phyloP scores from a whole-genome alignment of 2,329 filamentous ascomycete species.

The Lachnellula arida region DNA sequence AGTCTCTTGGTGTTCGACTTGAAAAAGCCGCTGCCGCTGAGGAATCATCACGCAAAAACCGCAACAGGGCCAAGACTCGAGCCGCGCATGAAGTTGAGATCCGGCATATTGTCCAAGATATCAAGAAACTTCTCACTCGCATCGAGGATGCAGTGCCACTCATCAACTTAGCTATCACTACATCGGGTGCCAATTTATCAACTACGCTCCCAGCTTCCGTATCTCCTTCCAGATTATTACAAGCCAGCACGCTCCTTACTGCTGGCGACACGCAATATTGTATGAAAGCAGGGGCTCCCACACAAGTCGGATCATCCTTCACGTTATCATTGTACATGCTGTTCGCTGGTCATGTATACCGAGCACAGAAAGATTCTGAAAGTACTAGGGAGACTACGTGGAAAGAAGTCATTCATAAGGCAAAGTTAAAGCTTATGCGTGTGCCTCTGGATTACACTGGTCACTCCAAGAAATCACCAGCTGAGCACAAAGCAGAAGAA shows the following conservation, averaged over 20 bases:
- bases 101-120: slow-evolving; percentile 65
- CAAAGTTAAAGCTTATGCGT: slow-evolving; percentile 64
- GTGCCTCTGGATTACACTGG: slow-evolving; percentile 20
- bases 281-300: slow-evolving; percentile 54
- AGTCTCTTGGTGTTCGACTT: slow-evolving; percentile 70
- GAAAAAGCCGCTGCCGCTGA: slow-evolving; percentile 63
- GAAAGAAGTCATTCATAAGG: slow-evolving; percentile 97
- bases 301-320: slow-evolving; percentile 85
- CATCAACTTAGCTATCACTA: slow-evolving; percentile 89
- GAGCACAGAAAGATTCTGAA: slow-evolving; percentile 35
- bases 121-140: slow-evolving; percentile 66
- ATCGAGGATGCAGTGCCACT: slow-evolving; percentile 91
- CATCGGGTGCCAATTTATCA: slow-evolving; percentile 82
- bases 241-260: slow-evolving; percentile 87
- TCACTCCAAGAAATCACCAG: slow-evolving; percentile 2
- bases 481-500: slow-evolving; percentile 37
- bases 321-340: slow-evolving; percentile 91
- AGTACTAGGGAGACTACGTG: slow-evolving; percentile 55
- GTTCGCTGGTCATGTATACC: slow-evolving; percentile 69
- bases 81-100: slow-evolving; percentile 61
- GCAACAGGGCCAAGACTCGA: slow-evolving; percentile 43
- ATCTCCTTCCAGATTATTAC: slow-evolving; percentile 83
- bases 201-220: slow-evolving; percentile 75
- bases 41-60: slow-evolving; percentile 44
- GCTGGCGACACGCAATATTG: slow-evolving; percentile 82